Evolutionary conservation across 75 land plant species (phyloP), one percentile per base, ranked within the genome.

Genomic region (Pinus taeda): DNA sequence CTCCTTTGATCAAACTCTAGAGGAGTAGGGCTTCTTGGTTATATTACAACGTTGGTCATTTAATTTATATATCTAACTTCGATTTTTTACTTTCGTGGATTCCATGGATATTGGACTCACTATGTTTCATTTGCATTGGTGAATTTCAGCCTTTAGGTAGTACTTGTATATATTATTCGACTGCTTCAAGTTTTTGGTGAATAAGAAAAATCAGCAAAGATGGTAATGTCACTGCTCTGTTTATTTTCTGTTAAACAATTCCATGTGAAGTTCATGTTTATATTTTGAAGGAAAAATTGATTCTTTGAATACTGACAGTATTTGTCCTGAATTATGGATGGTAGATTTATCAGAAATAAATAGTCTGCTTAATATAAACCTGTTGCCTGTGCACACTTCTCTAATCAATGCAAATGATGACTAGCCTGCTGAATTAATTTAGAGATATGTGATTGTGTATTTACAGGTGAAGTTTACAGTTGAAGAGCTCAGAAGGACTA

Each of bases 391-490:
- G 21, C 21, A 37, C 15, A 18, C 7, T 17, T 0, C 3, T 69
- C 20, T 36, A 20, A 33, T 15, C 71, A 69, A 39, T 39, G 53
- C 42, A 2, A 24, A 36, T 33, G 17, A 33, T 15, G 29, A 30
- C 4, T 6, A 36, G 5, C 3, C 42, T 20, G 6, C 13, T 39
- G 2, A 39, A 18, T 6, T 8, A 4, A 6, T 8, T 69, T 0
- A 45, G 42, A 17, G 0, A 6, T 4, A 15, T 36, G 4, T 65
- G 15, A 17, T 4, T 11, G 1, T 77, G n/a, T 69, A 62, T 81
- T 33, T 84, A 29, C 83, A 92, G 95, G 95, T 93, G 93, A 93
- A 93, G 93, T 93, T 93, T 74, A 89, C 90, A 39, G 91, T 83
- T 2, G 93, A 93, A 17, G 91, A 83, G 93, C 80, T 91, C 18